phyloP scores from a whole-genome alignment of 1,284 basidiomycete species.

The Sporisorium iseilematis-ciliati region DNA sequence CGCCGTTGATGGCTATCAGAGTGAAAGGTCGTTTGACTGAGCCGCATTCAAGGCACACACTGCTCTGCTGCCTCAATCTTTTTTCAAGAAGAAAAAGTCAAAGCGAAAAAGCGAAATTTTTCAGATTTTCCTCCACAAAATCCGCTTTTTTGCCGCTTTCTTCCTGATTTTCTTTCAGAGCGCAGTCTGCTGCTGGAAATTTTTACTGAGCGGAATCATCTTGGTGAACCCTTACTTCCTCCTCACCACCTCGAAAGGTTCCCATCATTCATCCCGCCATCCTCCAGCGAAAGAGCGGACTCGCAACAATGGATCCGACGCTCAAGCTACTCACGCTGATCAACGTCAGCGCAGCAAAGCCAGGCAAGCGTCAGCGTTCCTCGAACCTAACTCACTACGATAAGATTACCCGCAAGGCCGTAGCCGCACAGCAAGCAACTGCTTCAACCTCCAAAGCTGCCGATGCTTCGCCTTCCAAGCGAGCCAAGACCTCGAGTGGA shows the following conservation, averaged over 20 bases:
- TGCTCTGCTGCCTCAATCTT: slow-evolving; percentile 10
- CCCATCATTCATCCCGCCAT: not conserved
- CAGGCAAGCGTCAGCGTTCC: slow-evolving; percentile 71
- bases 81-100: slow-evolving; percentile 9
- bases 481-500: slow-evolving; percentile 9
- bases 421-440: slow-evolving; percentile 40
- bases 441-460: slow-evolving; percentile 32
- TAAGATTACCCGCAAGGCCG: slow-evolving; percentile 37
- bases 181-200: slow-evolving; percentile 5
- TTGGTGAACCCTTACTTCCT: slow-evolving; percentile 1
- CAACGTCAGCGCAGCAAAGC: slow-evolving; percentile 84
- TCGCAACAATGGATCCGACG: slow-evolving; percentile 48
- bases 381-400: slow-evolving; percentile 47
- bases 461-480: slow-evolving; percentile 29
- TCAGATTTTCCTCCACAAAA: slow-evolving; percentile 13
- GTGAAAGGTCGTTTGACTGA: slow-evolving; percentile 6
- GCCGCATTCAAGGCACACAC: not conserved
- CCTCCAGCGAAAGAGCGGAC: not conserved
- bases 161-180: not conserved
- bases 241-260: slow-evolving; percentile 7
- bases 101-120: slow-evolving; percentile 13
- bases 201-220: not conserved
- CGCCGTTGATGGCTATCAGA: not conserved
- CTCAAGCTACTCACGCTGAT: slow-evolving; percentile 85
- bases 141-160: not conserved